These are phyloP conservation scores for Trichoderma arundinaceum DNA, from an alignment of 2,329 filamentous ascomycete species.

Conservation along the genomic window DNA sequence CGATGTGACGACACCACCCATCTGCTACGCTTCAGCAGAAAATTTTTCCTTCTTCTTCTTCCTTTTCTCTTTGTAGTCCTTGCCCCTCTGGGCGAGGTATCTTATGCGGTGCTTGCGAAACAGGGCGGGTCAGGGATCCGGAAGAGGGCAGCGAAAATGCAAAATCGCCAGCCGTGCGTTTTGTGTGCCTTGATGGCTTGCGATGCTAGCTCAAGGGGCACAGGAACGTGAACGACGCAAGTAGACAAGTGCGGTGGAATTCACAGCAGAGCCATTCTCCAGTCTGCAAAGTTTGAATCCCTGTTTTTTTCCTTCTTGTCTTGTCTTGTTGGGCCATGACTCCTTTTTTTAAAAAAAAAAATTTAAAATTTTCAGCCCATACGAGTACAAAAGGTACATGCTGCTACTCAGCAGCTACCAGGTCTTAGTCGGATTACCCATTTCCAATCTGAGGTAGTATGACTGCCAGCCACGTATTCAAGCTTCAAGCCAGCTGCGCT, in stretches of 20 bases:
- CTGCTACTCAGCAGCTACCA: constrained; percentile 24
- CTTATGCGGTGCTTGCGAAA: constrained; percentile 16
- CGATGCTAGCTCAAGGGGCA: constrained; percentile 30
- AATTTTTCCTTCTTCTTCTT: background rate
- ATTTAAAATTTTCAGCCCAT: background rate
- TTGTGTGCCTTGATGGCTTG: constrained; percentile 29
- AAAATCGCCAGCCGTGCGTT: background rate
- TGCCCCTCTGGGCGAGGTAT: constrained; percentile 5
- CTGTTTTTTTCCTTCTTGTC: background rate
- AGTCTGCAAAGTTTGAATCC: constrained; percentile 22
- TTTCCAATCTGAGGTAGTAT: constrained; percentile 25
- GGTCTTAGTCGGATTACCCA: constrained; percentile 2
- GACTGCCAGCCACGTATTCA: constrained; percentile 30
- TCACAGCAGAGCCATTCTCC: constrained; percentile 12
- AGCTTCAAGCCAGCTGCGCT: constrained; percentile 24
- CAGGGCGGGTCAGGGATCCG: constrained; percentile 10
- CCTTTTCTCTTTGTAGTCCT: background rate
- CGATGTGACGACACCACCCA: constrained; percentile 9
- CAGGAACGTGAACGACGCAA: constrained; percentile 30
- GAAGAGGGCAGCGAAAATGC: background rate
- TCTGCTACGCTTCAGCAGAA: background rate
- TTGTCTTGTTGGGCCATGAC: background rate
- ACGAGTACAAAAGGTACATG: constrained; percentile 16
- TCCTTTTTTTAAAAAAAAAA: constrained; percentile 14
- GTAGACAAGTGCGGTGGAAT: constrained; percentile 27